Conservation (phyloP, 805 yeast genomes). For the Ascoidea asiatica region DNA sequence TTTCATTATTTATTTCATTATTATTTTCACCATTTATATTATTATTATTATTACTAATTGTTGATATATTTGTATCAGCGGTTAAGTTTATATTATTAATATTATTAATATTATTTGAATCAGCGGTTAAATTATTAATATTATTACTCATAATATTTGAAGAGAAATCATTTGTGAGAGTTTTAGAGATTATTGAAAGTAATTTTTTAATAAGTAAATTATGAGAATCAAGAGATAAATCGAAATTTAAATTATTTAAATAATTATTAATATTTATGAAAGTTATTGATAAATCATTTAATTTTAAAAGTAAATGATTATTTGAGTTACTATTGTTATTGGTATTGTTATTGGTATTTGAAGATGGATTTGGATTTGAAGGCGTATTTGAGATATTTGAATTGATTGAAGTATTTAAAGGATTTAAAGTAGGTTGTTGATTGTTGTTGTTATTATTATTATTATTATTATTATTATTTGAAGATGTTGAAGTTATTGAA, state of each 20-base stretch:
- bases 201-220: too few relatives aligned
- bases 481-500: constrained; percentile 6
- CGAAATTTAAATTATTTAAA: background rate
- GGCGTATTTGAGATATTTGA: too few relatives aligned
- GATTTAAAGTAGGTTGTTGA: constrained; percentile 11
- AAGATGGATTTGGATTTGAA: too few relatives aligned
- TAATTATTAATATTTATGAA: constrained; percentile 1
- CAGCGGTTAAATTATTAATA: background rate
- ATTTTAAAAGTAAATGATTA: constrained; percentile 3
- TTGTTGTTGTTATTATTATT: constrained; percentile 7
- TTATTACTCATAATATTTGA: too few relatives aligned
- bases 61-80: constrained; percentile 5
- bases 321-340: too few relatives aligned
- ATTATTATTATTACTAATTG: background rate
- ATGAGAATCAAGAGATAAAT: background rate
- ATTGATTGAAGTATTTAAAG: constrained; percentile 11
- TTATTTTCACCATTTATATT: constrained; percentile 1
- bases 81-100: constrained; percentile 1
- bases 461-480: constrained; percentile 5
- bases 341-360: too few relatives aligned
- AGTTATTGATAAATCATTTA: constrained; percentile 1
- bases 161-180: background rate
- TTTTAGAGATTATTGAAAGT: background rate
- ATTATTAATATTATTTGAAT: background rate
- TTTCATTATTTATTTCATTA: constrained; percentile 1